Evolutionary conservation across 768 basidiomycete species (phyloP).

Genomic region (Lactarius trivialis): DNA sequence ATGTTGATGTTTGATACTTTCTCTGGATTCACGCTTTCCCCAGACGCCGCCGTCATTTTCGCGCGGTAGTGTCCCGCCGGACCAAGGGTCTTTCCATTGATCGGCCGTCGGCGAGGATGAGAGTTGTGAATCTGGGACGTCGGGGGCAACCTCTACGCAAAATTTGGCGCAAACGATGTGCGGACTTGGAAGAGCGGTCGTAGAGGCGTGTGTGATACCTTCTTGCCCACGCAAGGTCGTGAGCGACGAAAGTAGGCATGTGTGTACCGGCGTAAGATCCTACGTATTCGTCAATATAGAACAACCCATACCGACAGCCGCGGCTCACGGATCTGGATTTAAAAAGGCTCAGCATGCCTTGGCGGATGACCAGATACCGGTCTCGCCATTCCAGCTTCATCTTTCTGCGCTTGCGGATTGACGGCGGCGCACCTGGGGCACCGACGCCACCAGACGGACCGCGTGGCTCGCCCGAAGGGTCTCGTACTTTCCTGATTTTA

Average conservation of each 20-base stretch:
- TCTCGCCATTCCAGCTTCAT: slow-evolving; percentile 54
- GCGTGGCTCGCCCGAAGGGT: slow-evolving; percentile 1
- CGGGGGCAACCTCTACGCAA: not conserved
- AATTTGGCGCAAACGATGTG: slow-evolving; percentile 23
- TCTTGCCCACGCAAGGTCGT: slow-evolving; percentile 19
- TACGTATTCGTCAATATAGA: not conserved
- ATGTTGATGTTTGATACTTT: slow-evolving; percentile 9
- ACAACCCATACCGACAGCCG: not conserved
- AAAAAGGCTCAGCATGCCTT: slow-evolving; percentile 49
- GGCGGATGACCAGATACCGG: slow-evolving; percentile 54
- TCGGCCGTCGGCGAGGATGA: slow-evolving; percentile 6
- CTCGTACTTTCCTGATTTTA: slow-evolving; percentile 21
- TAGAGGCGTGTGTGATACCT: slow-evolving; percentile 7
- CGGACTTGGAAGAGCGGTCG: slow-evolving; percentile 8
- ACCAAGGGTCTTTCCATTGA: slow-evolving; percentile 21
- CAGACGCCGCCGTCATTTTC: slow-evolving; percentile 10
- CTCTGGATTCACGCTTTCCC: slow-evolving; percentile 20
- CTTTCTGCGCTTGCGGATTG: slow-evolving; percentile 27
- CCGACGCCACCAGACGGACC: not conserved
- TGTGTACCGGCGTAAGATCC: slow-evolving; percentile 21
- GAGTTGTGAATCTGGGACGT: not conserved
- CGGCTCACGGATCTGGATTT: slow-evolving; percentile 46
- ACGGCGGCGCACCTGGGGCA: not conserved
- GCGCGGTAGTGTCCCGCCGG: slow-evolving; percentile 13
- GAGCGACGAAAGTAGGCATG: slow-evolving; percentile 17